phyloP scores from a whole-genome alignment of 495 filamentous ascomycete species.

The Clohesyomyces aquaticus region DNA sequence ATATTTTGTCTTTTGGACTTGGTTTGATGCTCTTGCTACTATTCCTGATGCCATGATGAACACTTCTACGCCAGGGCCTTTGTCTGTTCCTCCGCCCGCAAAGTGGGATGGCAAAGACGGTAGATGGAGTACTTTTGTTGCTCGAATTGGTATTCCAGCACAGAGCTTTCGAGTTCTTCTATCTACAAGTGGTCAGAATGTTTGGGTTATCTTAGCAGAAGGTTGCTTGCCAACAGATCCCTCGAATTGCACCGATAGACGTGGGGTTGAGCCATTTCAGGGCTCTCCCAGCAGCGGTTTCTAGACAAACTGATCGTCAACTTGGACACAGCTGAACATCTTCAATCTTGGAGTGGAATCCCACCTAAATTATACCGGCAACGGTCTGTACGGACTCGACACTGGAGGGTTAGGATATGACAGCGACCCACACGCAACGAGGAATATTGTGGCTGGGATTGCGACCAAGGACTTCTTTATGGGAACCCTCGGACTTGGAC shows the following conservation, averaged over 20 bases:
- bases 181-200: slow-evolving; percentile 11
- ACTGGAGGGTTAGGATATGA: slow-evolving; percentile 20
- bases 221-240: slow-evolving; percentile 20
- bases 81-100: slow-evolving; percentile 21
- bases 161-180: slow-evolving; percentile 30
- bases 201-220: slow-evolving; percentile 12
- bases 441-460: slow-evolving; percentile 26
- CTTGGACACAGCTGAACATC: slow-evolving; percentile 23
- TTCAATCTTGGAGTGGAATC: slow-evolving; percentile 10
- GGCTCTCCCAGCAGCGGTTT: slow-evolving; percentile 15
- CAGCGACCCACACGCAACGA: slow-evolving; percentile 12
- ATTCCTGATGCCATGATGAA: too few relatives aligned
- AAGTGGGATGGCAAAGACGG: slow-evolving; percentile 35
- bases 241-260: slow-evolving; percentile 10
- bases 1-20: too few relatives aligned
- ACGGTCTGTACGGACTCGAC: slow-evolving; percentile 31
- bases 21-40: too few relatives aligned
- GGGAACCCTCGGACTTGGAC: slow-evolving; percentile 27
- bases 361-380: slow-evolving; percentile 19
- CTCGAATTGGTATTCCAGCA: slow-evolving; percentile 27
- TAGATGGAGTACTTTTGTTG: slow-evolving; percentile 28
- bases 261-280: slow-evolving; percentile 27
- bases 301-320: slow-evolving; percentile 18
- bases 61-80: slow-evolving; percentile 8
- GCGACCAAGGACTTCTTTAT: slow-evolving; percentile 28